Base-by-base conservation (phyloP, 2,329 filamentous ascomycete species). In the Calonectria multiphialidica region DNA sequence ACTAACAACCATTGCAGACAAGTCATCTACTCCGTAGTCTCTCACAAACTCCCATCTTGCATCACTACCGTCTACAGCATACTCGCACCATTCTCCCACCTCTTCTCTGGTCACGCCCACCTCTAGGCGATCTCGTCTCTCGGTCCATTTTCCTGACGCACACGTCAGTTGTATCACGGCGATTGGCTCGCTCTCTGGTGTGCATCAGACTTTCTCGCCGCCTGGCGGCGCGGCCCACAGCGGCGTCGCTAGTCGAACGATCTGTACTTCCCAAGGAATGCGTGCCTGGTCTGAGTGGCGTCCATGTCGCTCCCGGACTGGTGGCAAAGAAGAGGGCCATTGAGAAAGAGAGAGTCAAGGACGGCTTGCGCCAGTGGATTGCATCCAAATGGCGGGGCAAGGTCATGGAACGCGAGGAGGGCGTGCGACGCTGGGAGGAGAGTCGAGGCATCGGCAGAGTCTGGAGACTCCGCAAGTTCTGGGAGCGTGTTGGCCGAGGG, bases 261-360 rank as follows among this genome's bases (percentile, higher is more conserved):
- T 89, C 89, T 33, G 92, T 95, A 35, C 83, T 95, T 35, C 93
- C 92, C 1, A 85, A 86, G 53, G 92, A 94, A 81, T 93, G 91
- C 78, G 89, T 90, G 16, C 87, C 88, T 7, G 86, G 86, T 30
- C 80, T 84, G 76, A 74, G 76, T 68, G 80, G 76, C 67, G 83
- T 81, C 72, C 80, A 81, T 66, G 85, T 93, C 1, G 89, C 91
- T 0, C 92, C 92, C 0, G 88, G 86, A 0, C 83, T 94, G 40
- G 89, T 93, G n/a, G 91, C 90, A 33, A 87, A 87, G 74, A 90
- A 90, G 78, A 86, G 90, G 68, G 89, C 88, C 15, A 87, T 94
- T 18, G 93, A 94, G 83, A 88, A 89, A 76, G 92, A 94, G 83
- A 87, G 87, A 72, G 86, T 94, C 50, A 94, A 94, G 80, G 92